phyloP scores from a whole-genome alignment of 768 basidiomycete genomes.

The Tricholoma matsutake region DNA sequence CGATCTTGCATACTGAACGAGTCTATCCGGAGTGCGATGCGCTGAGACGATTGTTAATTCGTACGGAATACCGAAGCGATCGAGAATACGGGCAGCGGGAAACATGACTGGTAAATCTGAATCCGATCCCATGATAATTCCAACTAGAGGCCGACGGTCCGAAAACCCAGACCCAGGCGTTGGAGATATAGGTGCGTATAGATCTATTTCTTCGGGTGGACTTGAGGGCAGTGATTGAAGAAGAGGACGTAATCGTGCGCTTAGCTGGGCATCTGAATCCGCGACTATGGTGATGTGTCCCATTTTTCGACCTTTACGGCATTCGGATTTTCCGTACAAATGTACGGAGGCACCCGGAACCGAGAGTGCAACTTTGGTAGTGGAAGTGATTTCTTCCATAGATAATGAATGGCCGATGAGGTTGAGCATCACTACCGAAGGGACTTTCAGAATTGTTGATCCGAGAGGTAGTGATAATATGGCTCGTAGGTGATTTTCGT shows the following conservation, averaged over 20 bases:
- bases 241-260: conserved; percentile 66
- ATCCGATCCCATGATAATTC: conserved; percentile 98
- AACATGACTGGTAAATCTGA: conserved; percentile 95
- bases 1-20: conserved; percentile 77
- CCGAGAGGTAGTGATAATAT: conserved; percentile 90
- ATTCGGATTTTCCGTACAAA: conserved; percentile 92
- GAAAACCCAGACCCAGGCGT: conserved; percentile 50
- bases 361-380: conserved; percentile 57
- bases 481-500: conserved; percentile 94
- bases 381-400: conserved; percentile 54
- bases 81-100: conserved; percentile 81
- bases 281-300: conserved; percentile 93
- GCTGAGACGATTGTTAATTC: conserved; percentile 96
- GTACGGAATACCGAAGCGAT: conserved; percentile 80
- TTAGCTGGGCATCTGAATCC: conserved; percentile 72
- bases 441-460: conserved; percentile 82
- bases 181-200: conserved; percentile 48
- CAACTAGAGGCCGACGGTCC: conserved; percentile 73
- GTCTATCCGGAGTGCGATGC: conserved; percentile 87
- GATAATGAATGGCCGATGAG: conserved; percentile 80
- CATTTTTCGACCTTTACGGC: conserved; percentile 92
- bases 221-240: conserved; percentile 60
- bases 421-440: conserved; percentile 90
- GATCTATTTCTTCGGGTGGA: conserved; percentile 44
- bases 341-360: conserved; percentile 80